phyloP scores from a whole-genome alignment of 2,329 filamentous ascomycete species.

The Pestalotiopsis sp. region DNA sequence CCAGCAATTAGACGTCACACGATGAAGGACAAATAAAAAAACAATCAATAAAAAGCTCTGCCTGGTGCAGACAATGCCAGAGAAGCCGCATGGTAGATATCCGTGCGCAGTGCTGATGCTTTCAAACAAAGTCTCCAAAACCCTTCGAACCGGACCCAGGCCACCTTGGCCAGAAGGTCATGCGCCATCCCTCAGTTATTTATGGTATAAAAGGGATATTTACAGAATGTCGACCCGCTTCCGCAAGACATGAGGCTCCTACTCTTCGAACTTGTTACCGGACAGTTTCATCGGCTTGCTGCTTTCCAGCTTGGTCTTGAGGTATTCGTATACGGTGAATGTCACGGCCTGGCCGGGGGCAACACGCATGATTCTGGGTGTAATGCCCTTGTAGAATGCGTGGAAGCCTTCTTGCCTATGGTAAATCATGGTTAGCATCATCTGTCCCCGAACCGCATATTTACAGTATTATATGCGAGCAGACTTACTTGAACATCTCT shows the following conservation, averaged over 20 bases:
- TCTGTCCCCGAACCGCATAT: not conserved
- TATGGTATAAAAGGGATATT: not conserved
- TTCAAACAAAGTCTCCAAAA: not conserved
- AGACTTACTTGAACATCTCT: conserved; percentile 76
- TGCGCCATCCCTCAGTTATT: not conserved
- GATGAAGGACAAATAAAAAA: not conserved
- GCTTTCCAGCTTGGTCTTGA: conserved; percentile 72
- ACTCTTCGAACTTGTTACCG: conserved; percentile 70
- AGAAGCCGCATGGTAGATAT: conserved; percentile 1
- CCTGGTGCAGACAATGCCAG: not conserved
- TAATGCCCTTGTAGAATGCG: conserved; percentile 99
- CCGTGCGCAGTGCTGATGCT: conserved; percentile 1
- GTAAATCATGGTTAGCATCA: not conserved
- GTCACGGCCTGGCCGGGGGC: conserved; percentile 88
- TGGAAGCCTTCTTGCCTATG: conserved; percentile 84
- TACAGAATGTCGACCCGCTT: not conserved
- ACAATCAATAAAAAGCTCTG: conserved; percentile 7
- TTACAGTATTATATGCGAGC: too few species aligned
- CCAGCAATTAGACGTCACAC: not conserved
- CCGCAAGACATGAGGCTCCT: conserved; percentile 20
- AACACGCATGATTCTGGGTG: conserved; percentile 94
- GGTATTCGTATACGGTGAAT: conserved; percentile 76
- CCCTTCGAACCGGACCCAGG: not conserved
- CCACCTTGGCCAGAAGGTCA: not conserved
- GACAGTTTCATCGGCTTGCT: conserved; percentile 60